Conservation (phyloP, 257 asterid genomes). For the Salvia rosmarinus region DNA sequence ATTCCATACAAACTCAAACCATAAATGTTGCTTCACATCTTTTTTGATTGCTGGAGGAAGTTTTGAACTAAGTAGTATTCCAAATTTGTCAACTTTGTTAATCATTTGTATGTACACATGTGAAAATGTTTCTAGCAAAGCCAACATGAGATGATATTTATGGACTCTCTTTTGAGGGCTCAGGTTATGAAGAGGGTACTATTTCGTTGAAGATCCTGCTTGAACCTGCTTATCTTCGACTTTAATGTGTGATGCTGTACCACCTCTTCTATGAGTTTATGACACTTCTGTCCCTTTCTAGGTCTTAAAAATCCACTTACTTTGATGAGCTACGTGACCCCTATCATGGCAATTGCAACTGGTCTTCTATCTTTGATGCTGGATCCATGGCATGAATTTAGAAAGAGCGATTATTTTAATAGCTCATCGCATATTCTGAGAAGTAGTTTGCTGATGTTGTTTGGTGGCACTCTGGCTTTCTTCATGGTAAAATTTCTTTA, state of each 20-base stretch:
- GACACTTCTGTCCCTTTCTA: constrained; percentile 38
- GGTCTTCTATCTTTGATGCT: constrained; percentile 74
- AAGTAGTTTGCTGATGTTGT: constrained; percentile 91
- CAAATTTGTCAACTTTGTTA: too few relatives aligned
- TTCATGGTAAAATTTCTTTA: constrained; percentile 70
- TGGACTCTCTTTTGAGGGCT: too few relatives aligned
- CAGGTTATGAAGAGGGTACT: too few relatives aligned
- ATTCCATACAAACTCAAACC: too few relatives aligned
- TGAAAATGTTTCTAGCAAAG: too few relatives aligned
- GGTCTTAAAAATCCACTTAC: constrained; percentile 97
- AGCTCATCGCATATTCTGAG: constrained; percentile 76
- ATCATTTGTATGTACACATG: too few relatives aligned
- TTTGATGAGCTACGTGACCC: constrained; percentile 95
- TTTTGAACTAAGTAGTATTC: too few relatives aligned
- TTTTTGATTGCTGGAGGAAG: too few relatives aligned
- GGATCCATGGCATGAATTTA: constrained; percentile 95
- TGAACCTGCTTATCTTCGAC: constrained; percentile 18
- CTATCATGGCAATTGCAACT: constrained; percentile 94
- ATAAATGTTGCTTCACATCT: too few relatives aligned
- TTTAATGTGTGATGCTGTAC: not conserved
- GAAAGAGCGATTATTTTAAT: constrained; percentile 66
- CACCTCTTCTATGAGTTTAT: constrained; percentile 17
- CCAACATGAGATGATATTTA: too few relatives aligned
- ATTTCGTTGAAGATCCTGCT: not conserved
- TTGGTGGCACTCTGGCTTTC: constrained; percentile 98